phyloP scores from a whole-genome alignment of 257 asterid genomes.

The Cruciata laevipes region DNA sequence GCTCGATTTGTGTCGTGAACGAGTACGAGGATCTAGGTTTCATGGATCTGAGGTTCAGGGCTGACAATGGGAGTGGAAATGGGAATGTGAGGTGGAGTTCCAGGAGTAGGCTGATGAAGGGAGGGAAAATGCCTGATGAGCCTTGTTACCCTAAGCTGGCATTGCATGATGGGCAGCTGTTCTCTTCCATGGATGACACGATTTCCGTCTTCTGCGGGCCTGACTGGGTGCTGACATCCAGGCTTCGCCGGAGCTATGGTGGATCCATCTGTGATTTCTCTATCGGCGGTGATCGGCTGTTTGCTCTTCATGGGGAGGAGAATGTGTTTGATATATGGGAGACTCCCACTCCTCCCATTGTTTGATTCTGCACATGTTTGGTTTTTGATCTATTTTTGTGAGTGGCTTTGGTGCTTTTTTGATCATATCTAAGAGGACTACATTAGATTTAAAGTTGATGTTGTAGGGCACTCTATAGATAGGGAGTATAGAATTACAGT shows the following conservation, averaged over 20 bases:
- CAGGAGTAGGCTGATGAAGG: constrained; percentile 76
- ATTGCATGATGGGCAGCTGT: constrained; percentile 66
- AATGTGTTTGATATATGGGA: constrained; percentile 89
- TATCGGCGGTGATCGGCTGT: constrained; percentile 77
- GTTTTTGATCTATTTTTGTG: background rate
- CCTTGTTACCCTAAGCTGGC: constrained; percentile 85
- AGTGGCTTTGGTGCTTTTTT: background rate
- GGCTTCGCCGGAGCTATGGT: constrained; percentile 65
- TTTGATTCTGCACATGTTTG: constrained; percentile 33
- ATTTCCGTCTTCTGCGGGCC: constrained; percentile 82
- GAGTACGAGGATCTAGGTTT: constrained; percentile 90
- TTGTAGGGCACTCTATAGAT: background rate
- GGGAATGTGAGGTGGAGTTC: constrained; percentile 89
- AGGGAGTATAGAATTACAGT: constrained; percentile 5
- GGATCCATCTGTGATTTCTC: constrained; percentile 94
- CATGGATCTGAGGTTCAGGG: constrained; percentile 54
- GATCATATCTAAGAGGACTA: background rate
- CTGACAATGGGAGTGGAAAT: constrained; percentile 14
- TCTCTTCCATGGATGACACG: constrained; percentile 81
- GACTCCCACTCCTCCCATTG: constrained; percentile 52
- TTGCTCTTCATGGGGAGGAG: constrained; percentile 84
- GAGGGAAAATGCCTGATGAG: constrained; percentile 70
- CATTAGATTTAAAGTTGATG: background rate
- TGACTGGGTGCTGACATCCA: constrained; percentile 73
- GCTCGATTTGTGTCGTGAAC: constrained; percentile 71